Conservation (phyloP, 2,329 filamentous ascomycete genomes). For the Teratosphaeria epicoccoides region DNA sequence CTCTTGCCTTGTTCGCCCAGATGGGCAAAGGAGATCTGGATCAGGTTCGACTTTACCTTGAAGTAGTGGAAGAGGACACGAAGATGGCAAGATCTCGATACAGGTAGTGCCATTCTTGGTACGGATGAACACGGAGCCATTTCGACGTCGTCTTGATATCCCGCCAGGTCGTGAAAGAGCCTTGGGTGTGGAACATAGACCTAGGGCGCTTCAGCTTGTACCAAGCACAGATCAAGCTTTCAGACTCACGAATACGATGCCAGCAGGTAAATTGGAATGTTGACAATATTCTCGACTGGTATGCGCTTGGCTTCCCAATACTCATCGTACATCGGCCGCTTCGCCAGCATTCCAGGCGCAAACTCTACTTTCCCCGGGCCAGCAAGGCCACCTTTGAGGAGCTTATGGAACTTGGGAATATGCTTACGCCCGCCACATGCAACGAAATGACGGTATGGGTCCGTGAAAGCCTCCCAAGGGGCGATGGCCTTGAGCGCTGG, state of each 20-base stretch:
- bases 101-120: constrained; percentile 37
- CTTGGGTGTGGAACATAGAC: constrained; percentile 30
- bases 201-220: constrained; percentile 27
- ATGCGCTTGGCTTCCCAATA: constrained; percentile 13
- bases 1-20: not conserved
- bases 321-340: constrained; percentile 6
- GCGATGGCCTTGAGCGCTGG: constrained; percentile 31
- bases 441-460: constrained; percentile 36
- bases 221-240: constrained; percentile 23
- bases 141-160: not conserved
- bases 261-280: constrained; percentile 11
- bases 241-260: constrained; percentile 7
- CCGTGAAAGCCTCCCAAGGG: constrained; percentile 35
- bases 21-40: not conserved
- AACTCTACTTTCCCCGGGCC: not conserved
- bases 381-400: not conserved
- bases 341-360: constrained; percentile 5
- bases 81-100: constrained; percentile 10
- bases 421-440: constrained; percentile 28
- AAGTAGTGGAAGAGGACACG: not conserved
- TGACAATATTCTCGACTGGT: constrained; percentile 8
- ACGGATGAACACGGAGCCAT: constrained; percentile 29
- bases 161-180: constrained; percentile 6
- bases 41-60: not conserved
- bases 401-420: constrained; percentile 11